A percentile compares a stretch with the other conserved stretches of the same genome.
These are phyloP conservation scores for Prinsepia uniflora DNA, from an alignment of 306 rosid species.

Conservation along the genomic window DNA sequence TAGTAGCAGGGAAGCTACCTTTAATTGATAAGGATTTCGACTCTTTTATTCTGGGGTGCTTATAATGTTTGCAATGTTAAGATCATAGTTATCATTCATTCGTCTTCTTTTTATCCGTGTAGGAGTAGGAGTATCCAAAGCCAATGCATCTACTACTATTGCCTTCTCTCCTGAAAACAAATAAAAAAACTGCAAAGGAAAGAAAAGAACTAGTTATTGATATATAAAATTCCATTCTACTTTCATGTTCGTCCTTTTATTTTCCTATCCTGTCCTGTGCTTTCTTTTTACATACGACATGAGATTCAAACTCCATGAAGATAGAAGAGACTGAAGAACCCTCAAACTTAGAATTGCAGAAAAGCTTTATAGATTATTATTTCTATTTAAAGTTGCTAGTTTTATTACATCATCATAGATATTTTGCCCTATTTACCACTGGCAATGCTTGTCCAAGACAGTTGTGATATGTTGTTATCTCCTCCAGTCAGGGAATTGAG, in stretches of 20 bases:
- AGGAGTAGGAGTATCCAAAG: not conserved
- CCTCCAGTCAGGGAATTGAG: constrained; percentile 74
- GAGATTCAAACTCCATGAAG: not conserved
- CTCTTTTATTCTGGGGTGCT: not conserved
- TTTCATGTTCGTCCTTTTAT: not conserved
- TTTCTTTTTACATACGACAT: not conserved
- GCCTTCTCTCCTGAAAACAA: not conserved
- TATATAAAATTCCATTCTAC: not conserved
- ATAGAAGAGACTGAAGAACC: not conserved
- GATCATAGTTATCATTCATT: not conserved
- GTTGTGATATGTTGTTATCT: constrained; percentile 21
- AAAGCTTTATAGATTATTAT: not conserved
- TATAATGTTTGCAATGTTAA: not conserved
- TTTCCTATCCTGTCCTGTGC: not conserved
- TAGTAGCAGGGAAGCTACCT: not conserved
- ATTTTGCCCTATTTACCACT: not conserved
- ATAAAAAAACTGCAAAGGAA: not conserved
- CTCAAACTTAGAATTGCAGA: not conserved
- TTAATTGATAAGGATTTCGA: not conserved
- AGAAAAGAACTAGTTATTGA: not conserved
- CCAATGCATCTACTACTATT: not conserved
- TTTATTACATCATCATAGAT: not conserved
- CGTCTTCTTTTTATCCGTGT: not conserved
- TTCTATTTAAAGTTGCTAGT: not conserved
- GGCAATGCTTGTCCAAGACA: not conserved